Percentiles rank a stretch among this genome's conserved stretches.
Evolutionary conservation across 1,284 basidiomycete genomes (phyloP).

Genomic region (Cryptococcus sp.): DNA sequence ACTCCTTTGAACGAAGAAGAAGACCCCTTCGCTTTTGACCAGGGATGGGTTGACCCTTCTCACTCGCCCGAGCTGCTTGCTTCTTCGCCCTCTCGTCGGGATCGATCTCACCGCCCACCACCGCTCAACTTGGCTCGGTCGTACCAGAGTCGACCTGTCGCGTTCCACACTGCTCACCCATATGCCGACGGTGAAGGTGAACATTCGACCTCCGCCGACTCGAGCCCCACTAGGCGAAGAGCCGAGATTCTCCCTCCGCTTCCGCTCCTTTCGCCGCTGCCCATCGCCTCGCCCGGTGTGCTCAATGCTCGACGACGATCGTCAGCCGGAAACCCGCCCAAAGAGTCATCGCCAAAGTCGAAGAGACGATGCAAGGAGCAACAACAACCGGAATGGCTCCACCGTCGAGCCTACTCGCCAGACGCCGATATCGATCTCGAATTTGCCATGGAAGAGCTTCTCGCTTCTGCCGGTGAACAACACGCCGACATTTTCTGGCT

Average conservation of each 20-base stretch:
- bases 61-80: background rate
- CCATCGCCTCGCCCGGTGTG: slow-evolving; percentile 15
- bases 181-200: slow-evolving; percentile 5
- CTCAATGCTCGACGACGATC: slow-evolving; percentile 5
- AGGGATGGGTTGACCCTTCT: background rate
- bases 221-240: slow-evolving; percentile 12
- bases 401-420: background rate
- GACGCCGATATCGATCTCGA: slow-evolving; percentile 16
- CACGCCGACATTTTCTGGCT: background rate
- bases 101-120: slow-evolving; percentile 3
- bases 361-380: slow-evolving; percentile 6
- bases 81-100: background rate
- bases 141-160: background rate
- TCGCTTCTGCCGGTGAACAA: slow-evolving; percentile 19
- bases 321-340: slow-evolving; percentile 1
- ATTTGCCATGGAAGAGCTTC: slow-evolving; percentile 20
- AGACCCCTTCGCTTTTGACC: background rate
- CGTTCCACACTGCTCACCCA: slow-evolving; percentile 1
- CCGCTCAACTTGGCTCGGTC: slow-evolving; percentile 6
- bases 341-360: slow-evolving; percentile 5
- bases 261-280: slow-evolving; percentile 19
- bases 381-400: background rate
- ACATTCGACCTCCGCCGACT: slow-evolving; percentile 4
- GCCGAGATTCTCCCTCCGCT: slow-evolving; percentile 3
- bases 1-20: background rate